Evolutionary conservation across 345 rosid species (phyloP), one percentile per base, ranked within the genome.

Genomic region (Bretschneidera sinensis): DNA sequence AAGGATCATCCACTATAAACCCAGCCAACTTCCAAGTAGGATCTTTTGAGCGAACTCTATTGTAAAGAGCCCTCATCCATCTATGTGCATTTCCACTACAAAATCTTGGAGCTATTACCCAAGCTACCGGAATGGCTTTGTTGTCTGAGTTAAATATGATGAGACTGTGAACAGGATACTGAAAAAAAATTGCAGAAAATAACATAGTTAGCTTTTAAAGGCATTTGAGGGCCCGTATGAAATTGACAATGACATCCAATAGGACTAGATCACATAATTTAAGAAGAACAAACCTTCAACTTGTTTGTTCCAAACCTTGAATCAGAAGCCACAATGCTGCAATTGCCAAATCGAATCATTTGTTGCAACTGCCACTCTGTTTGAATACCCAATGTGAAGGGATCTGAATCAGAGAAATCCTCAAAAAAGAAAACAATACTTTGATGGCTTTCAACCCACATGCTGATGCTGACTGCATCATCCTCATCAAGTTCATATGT

Each of bases 281-380:
- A 52, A 31, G 48, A 65, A 64, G 48, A 58, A 78, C 84, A 76
- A 66, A 84, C 99, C 97, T 94, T 88, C 57, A 94, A 62, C 79
- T 90, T 88, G 67, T 86, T 79, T 63, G 99, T 83, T 68, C 96
- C 99, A 76, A 94, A 90, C 71, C 82, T 86, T 60, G 95, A 90
- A 72, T 86, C 95, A 60, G 95, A 90, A 62, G 90, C 97, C 75
- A 94, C 18, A 51, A 94, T 83, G 76, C 95, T 74, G 65, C 78
- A 68, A 69, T 90, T 90, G 21, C 99, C 99, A 81, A 84, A 90
- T 43, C 85, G 90, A 71, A 90, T 88, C 97, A 94, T 80, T 75
- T 94, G 99, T 66, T 90, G 99, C 81, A 94, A 73, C 74, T 94
- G 99, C 99, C 97, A 94, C 73, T 94, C 97, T 17, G 95, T 89